Evolutionary conservation across 176 grass and related monocot genomes (phyloP), one percentile per base, ranked within the genome.

Genomic region (Dactylis glomerata): DNA sequence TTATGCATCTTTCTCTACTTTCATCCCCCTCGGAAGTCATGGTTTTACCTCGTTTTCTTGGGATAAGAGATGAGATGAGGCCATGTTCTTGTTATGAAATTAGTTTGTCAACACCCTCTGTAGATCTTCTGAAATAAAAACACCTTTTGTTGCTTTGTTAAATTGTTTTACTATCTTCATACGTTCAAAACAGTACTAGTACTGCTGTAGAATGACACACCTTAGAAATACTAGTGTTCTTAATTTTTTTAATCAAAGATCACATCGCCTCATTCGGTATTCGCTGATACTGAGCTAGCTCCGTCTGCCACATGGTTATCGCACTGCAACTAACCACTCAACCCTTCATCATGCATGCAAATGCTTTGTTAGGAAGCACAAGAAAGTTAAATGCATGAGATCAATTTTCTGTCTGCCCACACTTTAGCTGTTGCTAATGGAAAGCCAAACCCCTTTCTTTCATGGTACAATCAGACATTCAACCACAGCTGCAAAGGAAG

Each of bases 401-500:
- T 8, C 19, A 28, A 51, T 70, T 45, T 6, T 81, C 32, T 49
- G 40, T 41, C 10, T 51, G 78, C 34, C 57, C 84, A 63, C 59
- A 81, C 89, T 91, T 87, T 84, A 68, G 81, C 87, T 87, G 77
- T 87, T 81, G 80, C 86, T 87, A 93, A 88, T 78, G 87, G 78
- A 89, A 91, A 93, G 89, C 81, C 75, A 89, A 86, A 80, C 73
- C 55, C 68, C 81, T 91, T 94, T 89, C 63, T 89, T 66, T 90
- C 57, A 79, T 90, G 78, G 78, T 75, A 71, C 61, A 61, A 84
- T 76, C 90, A 95, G 91, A 68, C 11, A 54, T 63, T 80, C 80
- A 86, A 57, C 47, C 73, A 32, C 78, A 88, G 33, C 56, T 81
- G 62, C 80, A 87, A 86, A 91, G 86, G 74, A 81, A 77, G 63